A percentile compares a stretch with the other conserved stretches of the same genome.
Evolutionary conservation across 768 basidiomycete genomes (phyloP).

Genomic region (Holtermanniella nyarrowii): DNA sequence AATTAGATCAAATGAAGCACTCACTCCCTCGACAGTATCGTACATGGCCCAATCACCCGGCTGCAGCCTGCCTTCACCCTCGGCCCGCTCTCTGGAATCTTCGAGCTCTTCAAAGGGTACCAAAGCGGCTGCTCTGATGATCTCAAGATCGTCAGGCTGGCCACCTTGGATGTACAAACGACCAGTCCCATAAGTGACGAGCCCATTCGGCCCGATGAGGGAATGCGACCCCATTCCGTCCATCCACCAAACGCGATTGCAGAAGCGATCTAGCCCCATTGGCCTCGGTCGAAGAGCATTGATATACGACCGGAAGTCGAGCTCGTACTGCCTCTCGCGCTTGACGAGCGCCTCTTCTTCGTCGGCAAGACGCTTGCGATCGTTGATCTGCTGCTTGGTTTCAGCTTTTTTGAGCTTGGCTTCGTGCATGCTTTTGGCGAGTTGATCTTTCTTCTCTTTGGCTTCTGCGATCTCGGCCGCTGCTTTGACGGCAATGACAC

Average conservation of each 20-base stretch:
- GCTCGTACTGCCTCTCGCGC: slow-evolving; percentile 74
- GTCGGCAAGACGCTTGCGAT: slow-evolving; percentile 74
- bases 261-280: slow-evolving; percentile 82
- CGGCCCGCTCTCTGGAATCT: slow-evolving; percentile 60
- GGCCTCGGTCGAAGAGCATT: slow-evolving; percentile 79
- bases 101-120: slow-evolving; percentile 45
- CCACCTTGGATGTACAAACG: slow-evolving; percentile 88
- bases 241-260: slow-evolving; percentile 96
- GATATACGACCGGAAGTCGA: slow-evolving; percentile 82
- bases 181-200: slow-evolving; percentile 75
- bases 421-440: slow-evolving; percentile 70
- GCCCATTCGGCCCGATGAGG: slow-evolving; percentile 65
- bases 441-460: slow-evolving; percentile 47
- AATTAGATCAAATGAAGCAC: slow-evolving; percentile 19
- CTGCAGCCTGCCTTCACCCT: slow-evolving; percentile 63
- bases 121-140: slow-evolving; percentile 42
- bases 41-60: slow-evolving; percentile 86
- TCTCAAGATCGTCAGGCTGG: slow-evolving; percentile 64
- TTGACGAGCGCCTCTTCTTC: slow-evolving; percentile 75
- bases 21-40: slow-evolving; percentile 75
- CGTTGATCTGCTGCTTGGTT: slow-evolving; percentile 68
- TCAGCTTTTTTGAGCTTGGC: slow-evolving; percentile 68
- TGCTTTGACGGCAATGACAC: slow-evolving; percentile 29
- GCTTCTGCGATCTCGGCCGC: slow-evolving; percentile 42
- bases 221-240: slow-evolving; percentile 85